Evolutionary conservation across 441 rosid genomes (phyloP), one percentile per base, ranked within the genome.

Genomic region (Mallotus repandus): DNA sequence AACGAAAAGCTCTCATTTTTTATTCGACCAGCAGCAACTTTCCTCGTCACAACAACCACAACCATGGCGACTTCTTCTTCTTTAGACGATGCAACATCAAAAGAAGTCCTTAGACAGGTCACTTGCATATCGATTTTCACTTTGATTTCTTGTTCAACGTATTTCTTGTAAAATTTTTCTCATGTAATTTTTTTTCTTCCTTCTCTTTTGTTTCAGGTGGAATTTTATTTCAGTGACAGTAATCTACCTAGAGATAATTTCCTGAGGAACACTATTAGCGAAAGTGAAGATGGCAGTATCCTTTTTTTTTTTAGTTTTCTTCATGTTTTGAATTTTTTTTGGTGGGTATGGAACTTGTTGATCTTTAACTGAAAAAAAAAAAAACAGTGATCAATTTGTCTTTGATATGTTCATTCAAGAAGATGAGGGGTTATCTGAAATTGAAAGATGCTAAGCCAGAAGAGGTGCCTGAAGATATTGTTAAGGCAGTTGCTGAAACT

Each of bases 181-280:
- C 0, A 38, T 38, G 7, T 4, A 38, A 29, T 29, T 29, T 29
- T 29, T 25, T 29, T 29, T 29, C 32, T 29, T 29, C 32, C 32
- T 38, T 38, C 2, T 38, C 7, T 38, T 38, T 38, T 38, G 41
- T 38, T 4, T 38, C 85, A 93, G 97, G 97, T 94, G 11, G 97
- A 90, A 83, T 94, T 89, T 76, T 94, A 94, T 79, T 94, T 91
- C 86, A 85, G 98, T 66, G 97, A 92, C 61, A 94, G 97, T 82
- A 92, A 94, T 77, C 85, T 92, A 13, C 97, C 97, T 0, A 85
- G 91, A 59, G 98, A 94, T 58, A 81, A 74, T 14, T 94, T 94
- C 66, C 84, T 94, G 70, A 87, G 78, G 80, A 86, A 81, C 71
- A 80, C 84, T 13, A 88, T 94, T 38, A 74, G 68, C 21, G 86